These are phyloP conservation scores for Magnolia officinalis DNA, from an alignment of 164 flowering plant genomes.

Conservation along the genomic window DNA sequence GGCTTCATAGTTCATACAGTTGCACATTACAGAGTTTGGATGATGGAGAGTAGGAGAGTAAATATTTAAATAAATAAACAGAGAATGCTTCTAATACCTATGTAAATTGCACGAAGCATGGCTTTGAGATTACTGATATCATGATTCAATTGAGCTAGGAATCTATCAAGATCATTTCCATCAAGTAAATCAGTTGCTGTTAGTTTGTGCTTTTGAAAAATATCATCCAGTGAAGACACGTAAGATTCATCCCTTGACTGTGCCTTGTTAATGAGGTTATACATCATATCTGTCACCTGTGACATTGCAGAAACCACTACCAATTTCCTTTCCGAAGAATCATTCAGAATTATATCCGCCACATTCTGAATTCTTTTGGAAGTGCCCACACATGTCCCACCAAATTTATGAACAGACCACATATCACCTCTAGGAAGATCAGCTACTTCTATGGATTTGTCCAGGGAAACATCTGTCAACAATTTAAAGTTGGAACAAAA, in stretches of 20 bases:
- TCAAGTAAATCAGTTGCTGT: slow-evolving; percentile 80
- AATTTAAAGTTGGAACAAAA: slow-evolving; percentile 1
- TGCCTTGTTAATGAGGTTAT: slow-evolving; percentile 77
- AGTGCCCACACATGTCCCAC: slow-evolving; percentile 93
- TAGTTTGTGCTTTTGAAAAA: slow-evolving; percentile 69
- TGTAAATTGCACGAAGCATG: slow-evolving; percentile 91
- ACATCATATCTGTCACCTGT: slow-evolving; percentile 97
- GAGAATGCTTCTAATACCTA: slow-evolving; percentile 42
- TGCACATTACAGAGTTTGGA: neutral
- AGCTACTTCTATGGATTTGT: slow-evolving; percentile 31
- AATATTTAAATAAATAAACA: too few species aligned
- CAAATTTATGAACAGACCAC: slow-evolving; percentile 97
- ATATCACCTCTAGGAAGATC: slow-evolving; percentile 65
- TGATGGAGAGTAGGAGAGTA: neutral
- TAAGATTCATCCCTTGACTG: slow-evolving; percentile 84
- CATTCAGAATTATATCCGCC: slow-evolving; percentile 63
- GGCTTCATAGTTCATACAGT: neutral
- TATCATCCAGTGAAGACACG: slow-evolving; percentile 61
- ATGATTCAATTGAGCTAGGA: slow-evolving; percentile 58
- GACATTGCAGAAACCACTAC: slow-evolving; percentile 99
- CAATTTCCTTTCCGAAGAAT: slow-evolving; percentile 74
- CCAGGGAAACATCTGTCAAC: slow-evolving; percentile 39
- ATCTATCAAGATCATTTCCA: slow-evolving; percentile 66
- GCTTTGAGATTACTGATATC: slow-evolving; percentile 84
- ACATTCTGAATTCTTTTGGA: slow-evolving; percentile 80